Evolutionary conservation across 495 filamentous ascomycete species (phyloP).

Genomic region (Hyaloscypha finlandica): DNA sequence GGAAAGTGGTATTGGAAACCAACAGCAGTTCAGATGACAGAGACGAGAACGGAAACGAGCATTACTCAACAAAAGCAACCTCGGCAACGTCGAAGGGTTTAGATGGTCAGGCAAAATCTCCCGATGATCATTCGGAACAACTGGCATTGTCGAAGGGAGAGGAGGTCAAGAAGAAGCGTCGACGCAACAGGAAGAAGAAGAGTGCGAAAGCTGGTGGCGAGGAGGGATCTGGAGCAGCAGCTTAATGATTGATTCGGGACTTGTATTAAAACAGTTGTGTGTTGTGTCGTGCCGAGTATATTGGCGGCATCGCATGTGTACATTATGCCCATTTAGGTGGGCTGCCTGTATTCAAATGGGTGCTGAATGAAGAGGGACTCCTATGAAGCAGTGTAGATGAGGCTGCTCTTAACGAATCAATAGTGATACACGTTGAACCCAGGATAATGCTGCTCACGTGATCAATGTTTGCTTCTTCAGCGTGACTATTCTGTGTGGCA

Average conservation of each 20-base stretch:
- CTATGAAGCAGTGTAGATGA: background rate
- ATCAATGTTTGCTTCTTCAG: background rate
- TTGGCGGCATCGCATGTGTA: constrained; percentile 13
- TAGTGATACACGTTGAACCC: background rate
- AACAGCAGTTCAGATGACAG: constrained; percentile 22
- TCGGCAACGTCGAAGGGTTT: background rate
- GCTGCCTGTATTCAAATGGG: too few relatives aligned
- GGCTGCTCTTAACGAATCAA: background rate
- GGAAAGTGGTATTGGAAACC: constrained; percentile 72
- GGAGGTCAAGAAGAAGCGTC: constrained; percentile 31
- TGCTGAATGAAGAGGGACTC: background rate
- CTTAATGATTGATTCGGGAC: background rate
- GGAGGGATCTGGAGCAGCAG: constrained; percentile 12
- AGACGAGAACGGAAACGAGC: constrained; percentile 6
- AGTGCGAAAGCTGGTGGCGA: constrained; percentile 21
- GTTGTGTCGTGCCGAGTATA: background rate
- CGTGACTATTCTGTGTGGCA: background rate
- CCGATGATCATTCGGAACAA: constrained; percentile 9
- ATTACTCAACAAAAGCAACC: background rate
- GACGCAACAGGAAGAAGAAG: constrained; percentile 30
- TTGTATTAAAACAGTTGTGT: background rate
- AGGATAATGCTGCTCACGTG: background rate
- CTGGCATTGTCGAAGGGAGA: constrained; percentile 12
- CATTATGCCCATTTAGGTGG: background rate
- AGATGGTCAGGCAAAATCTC: constrained; percentile 4